Evolutionary conservation across 495 filamentous ascomycete species (phyloP), one percentile per base, ranked within the genome.

Genomic region (Penicillium diatomitis): DNA sequence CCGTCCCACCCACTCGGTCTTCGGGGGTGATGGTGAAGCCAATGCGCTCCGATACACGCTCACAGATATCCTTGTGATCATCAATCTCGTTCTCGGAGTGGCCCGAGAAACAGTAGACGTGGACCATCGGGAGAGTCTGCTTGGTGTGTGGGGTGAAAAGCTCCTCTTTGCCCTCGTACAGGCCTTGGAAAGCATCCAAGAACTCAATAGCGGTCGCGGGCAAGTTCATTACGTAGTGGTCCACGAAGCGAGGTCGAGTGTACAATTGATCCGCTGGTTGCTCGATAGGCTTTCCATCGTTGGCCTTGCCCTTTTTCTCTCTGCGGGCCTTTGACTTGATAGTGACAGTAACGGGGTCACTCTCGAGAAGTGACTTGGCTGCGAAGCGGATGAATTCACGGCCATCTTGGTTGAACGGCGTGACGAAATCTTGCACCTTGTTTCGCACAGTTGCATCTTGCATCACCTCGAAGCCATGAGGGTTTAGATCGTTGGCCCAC

Each of bases 401-500:
- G 46, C 90, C 92, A 57, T 99, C 90, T 56, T 76, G 58, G 65
- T 88, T 88, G 72, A 81, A 89, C 2, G 89, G 72, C 0, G 72
- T 81, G 12, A 97, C 87, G 54, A 87, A 95, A 8, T 81, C 60
- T 0, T 62, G 41, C 44, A 94, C 90, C 66, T 94, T 94, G 68
- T 99, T 99, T 32, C 77, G 70, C 34, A 65, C 62, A 10, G 94
- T 78, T 4, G 86, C 86, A 42, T 83, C 76, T 35, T 72, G 57
- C 61, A 99, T 80, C 43, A 78, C 80, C 41, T 70, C 75, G 64
- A 79, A 86, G 48, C 88, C 89, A 48, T 92, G 86, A 4, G 92
- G 92, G 57, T 99, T 99, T 59, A 96, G 79, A 61, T 99, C 92
- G 62, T 97, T 97, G 8, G 90, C 92, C 85, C 86, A 95, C 35